Conservation (phyloP, 306 rosid species). For the Phaseolus lunatus region DNA sequence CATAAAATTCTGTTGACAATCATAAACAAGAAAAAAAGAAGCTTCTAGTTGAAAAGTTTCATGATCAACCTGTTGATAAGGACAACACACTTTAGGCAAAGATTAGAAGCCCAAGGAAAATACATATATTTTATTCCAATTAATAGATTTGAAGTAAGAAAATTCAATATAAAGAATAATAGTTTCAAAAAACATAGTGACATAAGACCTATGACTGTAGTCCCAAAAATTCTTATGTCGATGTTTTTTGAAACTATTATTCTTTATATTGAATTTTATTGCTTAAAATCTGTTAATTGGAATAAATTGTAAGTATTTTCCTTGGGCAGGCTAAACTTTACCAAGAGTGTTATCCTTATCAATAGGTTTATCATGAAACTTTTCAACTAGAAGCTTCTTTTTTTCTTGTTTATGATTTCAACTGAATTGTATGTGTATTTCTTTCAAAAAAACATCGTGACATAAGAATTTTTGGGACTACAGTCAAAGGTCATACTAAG, state of each 20-base stretch:
- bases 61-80: background rate
- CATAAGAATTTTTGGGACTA: background rate
- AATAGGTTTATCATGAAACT: background rate
- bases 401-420: background rate
- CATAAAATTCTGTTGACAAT: background rate
- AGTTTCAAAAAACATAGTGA: background rate
- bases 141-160: too few relatives aligned
- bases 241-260: background rate
- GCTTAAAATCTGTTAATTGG: too few relatives aligned
- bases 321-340: background rate
- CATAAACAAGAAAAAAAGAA: background rate
- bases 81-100: background rate
- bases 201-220: too few relatives aligned
- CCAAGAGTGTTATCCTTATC: background rate
- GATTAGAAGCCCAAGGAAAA: background rate
- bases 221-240: too few relatives aligned
- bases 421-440: background rate
- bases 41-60: background rate
- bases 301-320: background rate
- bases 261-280: background rate
- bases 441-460: background rate
- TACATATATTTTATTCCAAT: too few relatives aligned
- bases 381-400: background rate
- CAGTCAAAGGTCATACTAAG: background rate
- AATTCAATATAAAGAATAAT: background rate